Percentiles rank a stretch among this genome's conserved stretches.
Conservation (phyloP, 176 grass and related monocot species). For the Panicum miliaceum region DNA sequence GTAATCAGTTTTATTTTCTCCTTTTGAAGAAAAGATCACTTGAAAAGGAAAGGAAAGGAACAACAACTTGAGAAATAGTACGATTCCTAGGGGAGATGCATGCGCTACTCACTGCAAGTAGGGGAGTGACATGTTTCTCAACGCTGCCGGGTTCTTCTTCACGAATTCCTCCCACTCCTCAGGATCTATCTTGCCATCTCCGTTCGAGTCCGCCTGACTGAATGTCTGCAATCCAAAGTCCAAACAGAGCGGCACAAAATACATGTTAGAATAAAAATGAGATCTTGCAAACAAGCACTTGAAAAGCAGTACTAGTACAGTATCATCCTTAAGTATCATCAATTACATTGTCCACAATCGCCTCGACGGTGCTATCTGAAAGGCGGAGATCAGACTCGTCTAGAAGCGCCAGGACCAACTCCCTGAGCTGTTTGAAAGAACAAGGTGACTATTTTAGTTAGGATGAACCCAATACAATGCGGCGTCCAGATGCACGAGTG, state of each 20-base stretch:
- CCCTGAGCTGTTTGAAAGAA: constrained; percentile 55
- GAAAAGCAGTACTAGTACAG: background rate
- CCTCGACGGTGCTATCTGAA: constrained; percentile 51
- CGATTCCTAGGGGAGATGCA: background rate
- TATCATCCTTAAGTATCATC: no score
- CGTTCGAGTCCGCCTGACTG: constrained; percentile 68
- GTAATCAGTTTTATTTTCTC: background rate
- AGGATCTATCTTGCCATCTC: constrained; percentile 80
- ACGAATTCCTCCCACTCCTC: constrained; percentile 80
- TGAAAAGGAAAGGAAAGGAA: background rate
- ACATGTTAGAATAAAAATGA: background rate
- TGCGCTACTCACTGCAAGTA: constrained; percentile 65
- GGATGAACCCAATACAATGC: background rate
- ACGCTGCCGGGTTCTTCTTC: constrained; percentile 63
- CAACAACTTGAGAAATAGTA: background rate
- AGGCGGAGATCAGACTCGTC: constrained; percentile 69
- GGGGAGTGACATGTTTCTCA: constrained; percentile 83
- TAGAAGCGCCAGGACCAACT: constrained; percentile 78
- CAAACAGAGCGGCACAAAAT: background rate
- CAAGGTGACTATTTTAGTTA: background rate
- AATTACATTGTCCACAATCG: constrained; percentile 77
- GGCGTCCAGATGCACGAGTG: background rate
- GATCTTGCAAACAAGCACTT: background rate
- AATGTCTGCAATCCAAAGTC: constrained; percentile 60
- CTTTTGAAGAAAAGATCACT: background rate